Evolutionary conservation across 2,329 filamentous ascomycete genomes (phyloP).

Genomic region (Arthroderma sp.): DNA sequence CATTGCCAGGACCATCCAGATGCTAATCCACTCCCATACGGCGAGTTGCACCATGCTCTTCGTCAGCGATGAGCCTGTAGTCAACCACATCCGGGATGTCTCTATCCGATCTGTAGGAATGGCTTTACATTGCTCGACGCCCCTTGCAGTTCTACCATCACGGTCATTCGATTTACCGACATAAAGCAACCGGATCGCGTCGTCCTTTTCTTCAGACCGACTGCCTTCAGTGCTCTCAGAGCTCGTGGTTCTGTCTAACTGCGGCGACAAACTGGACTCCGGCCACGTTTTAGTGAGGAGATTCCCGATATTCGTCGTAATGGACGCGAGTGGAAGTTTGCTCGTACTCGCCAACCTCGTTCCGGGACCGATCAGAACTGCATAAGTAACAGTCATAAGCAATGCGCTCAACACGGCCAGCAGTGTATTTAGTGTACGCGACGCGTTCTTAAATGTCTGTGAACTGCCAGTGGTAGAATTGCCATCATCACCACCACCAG

Average conservation of each 20-base stretch:
- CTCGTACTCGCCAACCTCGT: conserved; percentile 6
- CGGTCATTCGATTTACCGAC: conserved; percentile 3
- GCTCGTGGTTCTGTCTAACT: background rate
- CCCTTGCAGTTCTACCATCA: conserved; percentile 2
- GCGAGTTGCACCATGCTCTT: conserved; percentile 6
- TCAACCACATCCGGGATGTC: conserved; percentile 5
- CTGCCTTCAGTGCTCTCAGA: background rate
- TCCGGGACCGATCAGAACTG: conserved; percentile 4
- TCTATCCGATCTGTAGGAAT: conserved; percentile 2
- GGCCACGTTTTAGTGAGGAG: conserved; percentile 4
- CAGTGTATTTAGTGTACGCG: conserved; percentile 2
- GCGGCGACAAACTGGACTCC: conserved; percentile 1
- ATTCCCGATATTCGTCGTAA: conserved; percentile 3
- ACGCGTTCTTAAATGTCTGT: background rate
- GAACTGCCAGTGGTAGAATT: background rate
- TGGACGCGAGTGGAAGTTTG: conserved; percentile 2
- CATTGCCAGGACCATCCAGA: conserved; percentile 7
- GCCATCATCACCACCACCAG: background rate
- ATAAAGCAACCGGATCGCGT: conserved; percentile 4
- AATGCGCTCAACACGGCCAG: conserved; percentile 3
- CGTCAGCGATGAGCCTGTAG: conserved; percentile 5
- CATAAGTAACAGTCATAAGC: conserved; percentile 6
- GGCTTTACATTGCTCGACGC: conserved; percentile 3
- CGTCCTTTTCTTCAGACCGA: background rate
- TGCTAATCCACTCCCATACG: conserved; percentile 6